Conservation (phyloP, 441 rosid genomes). For the Metrosideros polymorpha region DNA sequence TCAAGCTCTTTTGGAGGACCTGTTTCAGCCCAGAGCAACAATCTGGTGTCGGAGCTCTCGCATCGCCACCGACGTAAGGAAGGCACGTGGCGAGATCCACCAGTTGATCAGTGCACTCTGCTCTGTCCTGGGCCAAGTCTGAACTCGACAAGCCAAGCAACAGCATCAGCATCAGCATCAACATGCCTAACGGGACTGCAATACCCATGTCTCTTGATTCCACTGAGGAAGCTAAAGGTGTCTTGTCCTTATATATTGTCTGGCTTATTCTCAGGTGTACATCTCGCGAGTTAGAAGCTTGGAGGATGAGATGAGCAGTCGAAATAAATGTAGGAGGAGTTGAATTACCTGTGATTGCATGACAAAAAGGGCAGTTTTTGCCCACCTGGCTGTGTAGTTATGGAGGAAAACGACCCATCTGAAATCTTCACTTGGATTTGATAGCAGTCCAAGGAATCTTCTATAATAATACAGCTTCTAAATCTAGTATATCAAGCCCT, state of each 20-base stretch:
- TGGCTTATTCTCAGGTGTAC: background rate
- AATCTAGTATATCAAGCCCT: background rate
- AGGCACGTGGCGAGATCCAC: slow-evolving; percentile 49
- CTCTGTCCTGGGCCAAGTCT: slow-evolving; percentile 45
- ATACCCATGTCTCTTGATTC: background rate
- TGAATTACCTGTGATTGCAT: background rate
- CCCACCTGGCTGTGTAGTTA: background rate
- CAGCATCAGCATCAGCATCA: background rate
- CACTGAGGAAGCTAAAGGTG: background rate
- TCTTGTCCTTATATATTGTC: background rate
- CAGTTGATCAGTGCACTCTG: slow-evolving; percentile 51
- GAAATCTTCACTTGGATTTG: background rate
- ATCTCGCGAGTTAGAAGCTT: background rate
- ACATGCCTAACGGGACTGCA: background rate
- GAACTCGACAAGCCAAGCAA: background rate
- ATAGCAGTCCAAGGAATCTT: background rate
- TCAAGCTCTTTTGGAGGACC: slow-evolving; percentile 51
- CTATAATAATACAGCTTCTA: background rate
- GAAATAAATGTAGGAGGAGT: background rate
- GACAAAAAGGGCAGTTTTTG: background rate
- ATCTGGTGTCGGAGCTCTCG: slow-evolving; percentile 55
- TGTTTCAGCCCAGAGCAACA: slow-evolving; percentile 67
- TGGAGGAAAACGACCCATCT: background rate
- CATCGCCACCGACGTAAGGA: slow-evolving; percentile 55
- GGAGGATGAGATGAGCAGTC: background rate